Evolutionary conservation across 2,329 filamentous ascomycete species (phyloP), one percentile per base, ranked within the genome.

Genomic region (Talaromyces sp.): DNA sequence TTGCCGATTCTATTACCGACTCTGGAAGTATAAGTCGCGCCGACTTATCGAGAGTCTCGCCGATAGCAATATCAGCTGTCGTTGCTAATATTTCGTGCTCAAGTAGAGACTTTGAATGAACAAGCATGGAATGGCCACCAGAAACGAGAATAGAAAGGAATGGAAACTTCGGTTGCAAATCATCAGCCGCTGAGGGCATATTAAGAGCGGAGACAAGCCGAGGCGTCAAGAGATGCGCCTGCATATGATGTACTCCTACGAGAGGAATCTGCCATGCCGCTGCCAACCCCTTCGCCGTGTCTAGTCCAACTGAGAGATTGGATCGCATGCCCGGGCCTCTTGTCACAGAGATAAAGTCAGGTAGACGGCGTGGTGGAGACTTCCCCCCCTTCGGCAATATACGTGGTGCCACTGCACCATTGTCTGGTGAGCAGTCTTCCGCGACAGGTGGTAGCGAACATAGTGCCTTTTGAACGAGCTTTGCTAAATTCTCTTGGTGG

Each of bases 191-290:
- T 25, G 33, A 57, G 15, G 37, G 46, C 1, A 10, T 36, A 4
- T 53, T 45, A 60, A 93, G 73, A 5, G 89, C 88, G 33, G 78
- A 75, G 3, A 87, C 86, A 41, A 99, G 81, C 9, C 91, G 82
- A 15, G 93, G 89, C 17, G 94, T 97, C 62, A 99, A 77, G 17
- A 94, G 88, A 73, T 99, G 94, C 10, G 92, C 94, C 71, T 97
- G 92, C 94, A 99, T 97, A 73, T 99, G 94, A 72, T 99, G 89
- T 1, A 97, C 89, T 0, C 86, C 94, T 1, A 97, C 72, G 33
- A 97, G 77, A 2, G 93, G 92, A 37, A 91, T 81, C 63, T 85
- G 81, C 89, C 89, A 96, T 37, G 90, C 91, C 19, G 89, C 79
- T 0, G 92, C 85, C 19, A 97, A 80, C 0, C 91, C 94, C 73